Percentiles rank a stretch among this genome's conserved stretches.
phyloP scores from a whole-genome alignment of 208 protist species.

The Angomonas ambiguus region DNA sequence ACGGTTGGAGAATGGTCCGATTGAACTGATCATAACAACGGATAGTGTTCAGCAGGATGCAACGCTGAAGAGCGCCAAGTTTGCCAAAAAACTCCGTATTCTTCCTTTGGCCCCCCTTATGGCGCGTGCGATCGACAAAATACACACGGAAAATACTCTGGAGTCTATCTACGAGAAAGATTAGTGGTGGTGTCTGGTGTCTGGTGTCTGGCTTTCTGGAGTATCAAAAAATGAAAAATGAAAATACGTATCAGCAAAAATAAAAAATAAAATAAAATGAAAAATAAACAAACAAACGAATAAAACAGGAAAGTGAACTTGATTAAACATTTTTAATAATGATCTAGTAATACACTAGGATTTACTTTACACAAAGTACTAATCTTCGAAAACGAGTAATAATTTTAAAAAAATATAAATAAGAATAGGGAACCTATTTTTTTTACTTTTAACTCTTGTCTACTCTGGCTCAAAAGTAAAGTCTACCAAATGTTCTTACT shows the following conservation, averaged over 20 bases:
- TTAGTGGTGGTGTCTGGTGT: no score
- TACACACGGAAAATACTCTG: conserved; percentile 82
- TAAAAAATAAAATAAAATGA: not conserved
- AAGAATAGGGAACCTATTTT: no score
- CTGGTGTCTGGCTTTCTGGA: no score
- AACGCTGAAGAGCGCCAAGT: conserved; percentile 47
- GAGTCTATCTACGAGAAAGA: conserved; percentile 42
- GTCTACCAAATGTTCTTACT: no score
- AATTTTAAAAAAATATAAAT: conserved; percentile 3
- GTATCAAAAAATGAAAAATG: not conserved
- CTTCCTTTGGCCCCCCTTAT: conserved; percentile 81
- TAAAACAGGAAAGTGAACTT: not conserved
- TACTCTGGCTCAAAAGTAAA: no score
- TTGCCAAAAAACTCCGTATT: conserved; percentile 79
- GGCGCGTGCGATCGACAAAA: conserved; percentile 77
- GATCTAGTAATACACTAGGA: not conserved
- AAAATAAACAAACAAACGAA: conserved; percentile 2
- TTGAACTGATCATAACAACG: conserved; percentile 76
- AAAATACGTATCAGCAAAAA: not conserved
- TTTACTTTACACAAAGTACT: not conserved
- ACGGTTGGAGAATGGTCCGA: conserved; percentile 61
- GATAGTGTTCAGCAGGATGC: conserved; percentile 82
- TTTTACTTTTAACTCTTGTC: no score
- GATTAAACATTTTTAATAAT: not conserved
- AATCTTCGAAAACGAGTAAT: conserved; percentile 1